phyloP scores from a whole-genome alignment of 192 early-diverging fungal genomes.

The Linnemannia schmuckeri region DNA sequence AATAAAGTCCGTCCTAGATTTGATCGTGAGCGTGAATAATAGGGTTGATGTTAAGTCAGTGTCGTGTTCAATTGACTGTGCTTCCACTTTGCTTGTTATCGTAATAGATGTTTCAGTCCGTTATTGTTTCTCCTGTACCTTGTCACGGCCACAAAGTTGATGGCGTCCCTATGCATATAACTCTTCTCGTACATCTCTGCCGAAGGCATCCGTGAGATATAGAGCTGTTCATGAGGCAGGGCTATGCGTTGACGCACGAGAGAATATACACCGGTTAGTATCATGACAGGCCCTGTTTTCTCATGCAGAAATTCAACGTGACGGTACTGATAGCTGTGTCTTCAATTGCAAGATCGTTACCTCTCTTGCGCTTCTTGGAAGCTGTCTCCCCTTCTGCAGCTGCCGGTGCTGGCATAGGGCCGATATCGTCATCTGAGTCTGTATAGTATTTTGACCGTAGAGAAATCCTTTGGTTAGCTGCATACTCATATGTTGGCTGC shows the following conservation, averaged over 20 bases:
- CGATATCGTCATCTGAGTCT: constrained; percentile 53
- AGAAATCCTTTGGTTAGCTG: neutral
- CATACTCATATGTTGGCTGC: neutral
- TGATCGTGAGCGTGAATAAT: neutral
- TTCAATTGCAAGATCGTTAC: constrained; percentile 2
- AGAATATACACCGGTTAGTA: neutral
- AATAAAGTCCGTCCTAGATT: constrained; percentile 85
- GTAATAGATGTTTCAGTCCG: neutral
- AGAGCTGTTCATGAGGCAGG: constrained; percentile 79
- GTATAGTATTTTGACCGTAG: neutral
- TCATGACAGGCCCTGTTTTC: neutral
- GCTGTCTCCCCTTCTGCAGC: constrained; percentile 21
- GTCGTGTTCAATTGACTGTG: neutral
- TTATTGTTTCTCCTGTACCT: constrained; percentile 56
- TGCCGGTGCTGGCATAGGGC: constrained; percentile 42
- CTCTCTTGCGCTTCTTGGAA: constrained; percentile 37
- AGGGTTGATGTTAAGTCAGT: neutral
- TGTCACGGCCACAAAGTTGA: constrained; percentile 84
- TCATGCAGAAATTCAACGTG: neutral
- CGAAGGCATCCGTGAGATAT: constrained; percentile 85
- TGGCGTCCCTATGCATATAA: constrained; percentile 95
- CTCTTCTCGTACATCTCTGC: constrained; percentile 94
- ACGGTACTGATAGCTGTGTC: no score
- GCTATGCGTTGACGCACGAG: constrained; percentile 25
- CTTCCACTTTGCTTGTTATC: no score